Evolutionary conservation across 2,329 filamentous ascomycete genomes (phyloP).

Genomic region (Aspergillus alliaceus): DNA sequence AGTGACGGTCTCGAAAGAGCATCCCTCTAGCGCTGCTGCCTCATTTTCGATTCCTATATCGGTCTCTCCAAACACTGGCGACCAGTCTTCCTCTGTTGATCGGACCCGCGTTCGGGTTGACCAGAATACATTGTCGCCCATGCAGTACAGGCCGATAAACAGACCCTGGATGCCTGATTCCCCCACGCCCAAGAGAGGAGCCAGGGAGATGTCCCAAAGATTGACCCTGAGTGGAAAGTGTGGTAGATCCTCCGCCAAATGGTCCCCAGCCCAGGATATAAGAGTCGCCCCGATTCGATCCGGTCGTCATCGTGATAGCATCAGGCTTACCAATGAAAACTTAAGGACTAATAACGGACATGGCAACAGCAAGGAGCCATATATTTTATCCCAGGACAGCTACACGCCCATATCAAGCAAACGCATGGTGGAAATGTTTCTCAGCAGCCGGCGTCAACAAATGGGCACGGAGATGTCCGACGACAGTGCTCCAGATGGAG

Average conservation of each 20-base stretch:
- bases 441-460: slow-evolving; percentile 33
- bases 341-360: slow-evolving; percentile 16
- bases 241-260: slow-evolving; percentile 22
- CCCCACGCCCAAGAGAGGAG: slow-evolving; percentile 29
- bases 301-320: slow-evolving; percentile 23
- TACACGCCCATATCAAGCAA: slow-evolving; percentile 34
- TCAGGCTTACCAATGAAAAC: slow-evolving; percentile 33
- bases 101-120: slow-evolving; percentile 1
- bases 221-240: slow-evolving; percentile 22
- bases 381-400: slow-evolving; percentile 21
- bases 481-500: slow-evolving; percentile 17
- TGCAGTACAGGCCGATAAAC: slow-evolving; percentile 24
- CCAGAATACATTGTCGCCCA: slow-evolving; percentile 18
- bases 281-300: slow-evolving; percentile 28
- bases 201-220: slow-evolving; percentile 16
- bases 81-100: slow-evolving; percentile 1
- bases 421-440: slow-evolving; percentile 39
- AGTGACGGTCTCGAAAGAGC: slow-evolving; percentile 13
- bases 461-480: slow-evolving; percentile 18
- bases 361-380: slow-evolving; percentile 15
- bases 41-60: slow-evolving; percentile 2
- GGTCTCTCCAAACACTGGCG: neutral
- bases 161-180: slow-evolving; percentile 26
- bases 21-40: neutral
- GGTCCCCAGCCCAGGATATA: slow-evolving; percentile 21